phyloP scores from a whole-genome alignment of 495 filamentous ascomycete genomes.

The Talaromyces wortmannii region DNA sequence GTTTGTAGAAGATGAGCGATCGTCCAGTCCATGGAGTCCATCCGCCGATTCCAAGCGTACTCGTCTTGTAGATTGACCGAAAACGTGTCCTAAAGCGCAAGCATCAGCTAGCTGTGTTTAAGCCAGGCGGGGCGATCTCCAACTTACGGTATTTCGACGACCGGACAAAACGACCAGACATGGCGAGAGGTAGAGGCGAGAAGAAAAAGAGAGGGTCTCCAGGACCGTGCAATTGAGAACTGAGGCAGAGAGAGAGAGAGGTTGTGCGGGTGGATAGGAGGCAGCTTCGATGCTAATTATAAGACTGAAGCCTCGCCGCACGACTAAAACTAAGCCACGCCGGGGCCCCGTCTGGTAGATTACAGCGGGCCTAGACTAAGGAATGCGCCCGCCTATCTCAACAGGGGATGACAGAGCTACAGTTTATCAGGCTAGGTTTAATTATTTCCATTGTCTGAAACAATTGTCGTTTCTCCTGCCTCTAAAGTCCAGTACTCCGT shows the following conservation, averaged over 20 bases:
- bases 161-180: constrained; percentile 97
- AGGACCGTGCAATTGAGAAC: constrained; percentile 3
- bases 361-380: neutral
- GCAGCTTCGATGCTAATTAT: neutral
- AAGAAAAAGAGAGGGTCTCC: constrained; percentile 5
- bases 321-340: neutral
- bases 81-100: constrained; percentile 77
- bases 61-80: constrained; percentile 88
- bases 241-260: constrained; percentile 8
- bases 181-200: constrained; percentile 27
- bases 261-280: constrained; percentile 1
- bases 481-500: no score
- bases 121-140: constrained; percentile 6
- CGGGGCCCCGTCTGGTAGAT: neutral
- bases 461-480: no score
- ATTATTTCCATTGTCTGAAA: no score
- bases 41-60: constrained; percentile 36
- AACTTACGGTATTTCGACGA: constrained; percentile 96
- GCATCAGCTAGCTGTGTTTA: constrained; percentile 21
- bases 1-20: constrained; percentile 7
- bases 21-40: constrained; percentile 2
- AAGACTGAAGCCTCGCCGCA: neutral
- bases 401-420: no score
- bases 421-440: no score
- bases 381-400: no score